Evolutionary conservation across 2,329 filamentous ascomycete species (phyloP).

Genomic region (Aspergillus tamarii): DNA sequence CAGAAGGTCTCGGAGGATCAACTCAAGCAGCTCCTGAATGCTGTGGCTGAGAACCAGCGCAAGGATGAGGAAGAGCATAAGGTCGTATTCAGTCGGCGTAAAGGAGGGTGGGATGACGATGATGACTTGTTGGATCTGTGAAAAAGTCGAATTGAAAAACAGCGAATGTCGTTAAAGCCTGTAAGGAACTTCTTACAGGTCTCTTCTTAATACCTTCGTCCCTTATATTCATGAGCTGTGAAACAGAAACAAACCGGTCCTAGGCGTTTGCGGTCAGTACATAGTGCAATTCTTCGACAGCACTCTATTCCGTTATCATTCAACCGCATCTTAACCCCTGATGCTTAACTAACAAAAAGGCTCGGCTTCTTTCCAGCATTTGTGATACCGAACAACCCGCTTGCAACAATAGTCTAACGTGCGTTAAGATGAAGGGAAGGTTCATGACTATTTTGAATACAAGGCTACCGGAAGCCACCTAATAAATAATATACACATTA

Average conservation of each 20-base stretch:
- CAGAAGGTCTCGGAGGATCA: constrained; percentile 89
- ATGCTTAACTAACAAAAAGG: not conserved
- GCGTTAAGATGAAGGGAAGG: not conserved
- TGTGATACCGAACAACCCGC: not conserved
- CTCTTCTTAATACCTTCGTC: not conserved
- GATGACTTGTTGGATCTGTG: constrained; percentile 51
- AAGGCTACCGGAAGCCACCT: not conserved
- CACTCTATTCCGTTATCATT: not conserved
- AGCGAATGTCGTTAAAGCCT: constrained; percentile 5
- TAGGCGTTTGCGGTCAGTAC: not conserved
- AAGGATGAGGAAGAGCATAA: constrained; percentile 67
- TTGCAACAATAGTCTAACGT: not conserved
- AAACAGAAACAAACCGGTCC: not conserved
- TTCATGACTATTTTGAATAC: not conserved
- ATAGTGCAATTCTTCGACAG: not conserved
- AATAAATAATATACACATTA: constrained; percentile 16
- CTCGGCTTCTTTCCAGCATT: not conserved
- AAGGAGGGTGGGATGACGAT: constrained; percentile 83
- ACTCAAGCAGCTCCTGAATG: constrained; percentile 86
- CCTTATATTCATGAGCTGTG: not conserved
- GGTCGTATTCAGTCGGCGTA: constrained; percentile 83
- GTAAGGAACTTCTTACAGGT: not conserved
- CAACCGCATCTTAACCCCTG: not conserved
- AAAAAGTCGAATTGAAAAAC: constrained; percentile 15
- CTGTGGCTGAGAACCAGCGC: constrained; percentile 74